These are phyloP conservation scores for Apophysomyces trapeziformis DNA, from an alignment of 371 early-diverging fungal species.

Conservation along the genomic window DNA sequence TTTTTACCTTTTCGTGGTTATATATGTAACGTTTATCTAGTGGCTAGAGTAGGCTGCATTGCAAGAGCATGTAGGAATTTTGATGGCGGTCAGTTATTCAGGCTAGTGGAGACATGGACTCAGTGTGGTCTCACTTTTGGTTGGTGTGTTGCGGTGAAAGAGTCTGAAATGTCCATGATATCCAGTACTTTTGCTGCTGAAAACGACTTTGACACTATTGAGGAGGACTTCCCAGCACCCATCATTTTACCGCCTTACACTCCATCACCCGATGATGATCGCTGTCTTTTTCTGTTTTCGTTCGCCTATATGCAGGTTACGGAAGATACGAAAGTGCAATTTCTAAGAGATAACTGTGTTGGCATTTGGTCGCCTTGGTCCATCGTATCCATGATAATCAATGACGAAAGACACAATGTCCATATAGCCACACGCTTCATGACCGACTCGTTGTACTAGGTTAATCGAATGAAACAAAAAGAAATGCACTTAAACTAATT, in stretches of 20 bases:
- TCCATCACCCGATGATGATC: conserved; percentile 7
- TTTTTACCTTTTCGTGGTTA: not conserved
- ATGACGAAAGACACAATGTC: conserved; percentile 4
- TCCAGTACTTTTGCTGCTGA: not conserved
- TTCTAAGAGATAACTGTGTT: not conserved
- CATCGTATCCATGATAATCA: not conserved
- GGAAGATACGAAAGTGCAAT: not conserved
- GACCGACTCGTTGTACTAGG: conserved; percentile 14
- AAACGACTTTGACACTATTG: conserved; percentile 5
- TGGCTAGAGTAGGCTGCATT: conserved; percentile 6
- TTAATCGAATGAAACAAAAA: too few species aligned
- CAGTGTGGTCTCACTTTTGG: conserved; percentile 1
- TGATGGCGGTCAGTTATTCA: not conserved
- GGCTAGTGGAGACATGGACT: conserved; percentile 8
- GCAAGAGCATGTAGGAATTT: not conserved
- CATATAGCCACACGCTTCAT: conserved; percentile 13
- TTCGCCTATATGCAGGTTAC: not conserved
- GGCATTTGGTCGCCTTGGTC: conserved; percentile 15
- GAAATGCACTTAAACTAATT: too few species aligned
- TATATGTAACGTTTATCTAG: not conserved
- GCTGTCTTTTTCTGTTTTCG: conserved; percentile 2
- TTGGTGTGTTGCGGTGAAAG: conserved; percentile 1
- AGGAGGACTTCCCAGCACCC: conserved; percentile 12
- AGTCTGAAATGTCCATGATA: not conserved
- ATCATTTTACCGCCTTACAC: conserved; percentile 6